Evolutionary conservation across 2,329 filamentous ascomycete species (phyloP).

Genomic region (Sporothrix schenckii): DNA sequence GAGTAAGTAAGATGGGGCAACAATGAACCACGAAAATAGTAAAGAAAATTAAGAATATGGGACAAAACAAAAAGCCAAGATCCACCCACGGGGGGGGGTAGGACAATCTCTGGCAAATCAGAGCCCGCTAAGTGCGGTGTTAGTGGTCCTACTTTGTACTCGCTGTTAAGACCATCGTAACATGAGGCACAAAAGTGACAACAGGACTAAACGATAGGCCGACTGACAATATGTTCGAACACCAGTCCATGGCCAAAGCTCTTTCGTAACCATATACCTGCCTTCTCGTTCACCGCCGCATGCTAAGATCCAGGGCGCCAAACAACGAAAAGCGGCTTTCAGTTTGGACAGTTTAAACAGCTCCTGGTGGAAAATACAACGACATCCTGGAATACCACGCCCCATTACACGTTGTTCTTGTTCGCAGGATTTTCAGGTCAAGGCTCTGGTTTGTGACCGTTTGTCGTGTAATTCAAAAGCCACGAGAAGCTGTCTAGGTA

Average conservation of each 20-base stretch:
- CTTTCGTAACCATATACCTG: background rate
- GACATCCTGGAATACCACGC: background rate
- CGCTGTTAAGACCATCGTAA: background rate
- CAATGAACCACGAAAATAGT: background rate
- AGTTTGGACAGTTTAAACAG: background rate
- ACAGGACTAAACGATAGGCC: background rate
- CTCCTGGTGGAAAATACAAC: background rate
- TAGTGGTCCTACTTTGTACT: conserved; percentile 22
- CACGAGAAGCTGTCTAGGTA: background rate
- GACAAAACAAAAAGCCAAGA: background rate
- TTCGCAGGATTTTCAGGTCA: conserved; percentile 4
- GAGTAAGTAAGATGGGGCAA: background rate
- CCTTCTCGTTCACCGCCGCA: conserved; percentile 11
- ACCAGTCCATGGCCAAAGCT: too few species aligned
- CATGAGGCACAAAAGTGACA: background rate
- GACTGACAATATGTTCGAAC: background rate
- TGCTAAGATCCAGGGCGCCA: background rate
- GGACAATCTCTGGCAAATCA: conserved; percentile 32
- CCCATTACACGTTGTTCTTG: background rate
- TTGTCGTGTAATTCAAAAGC: background rate
- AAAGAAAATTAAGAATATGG: background rate
- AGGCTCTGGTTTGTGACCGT: background rate
- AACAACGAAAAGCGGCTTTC: background rate
- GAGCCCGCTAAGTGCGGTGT: background rate
- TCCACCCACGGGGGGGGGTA: conserved; percentile 5